Percentiles rank a stretch among this genome's conserved stretches.
These are phyloP conservation scores for Coemansia javaensis DNA, from an alignment of 192 early-diverging fungal genomes.

Conservation along the genomic window DNA sequence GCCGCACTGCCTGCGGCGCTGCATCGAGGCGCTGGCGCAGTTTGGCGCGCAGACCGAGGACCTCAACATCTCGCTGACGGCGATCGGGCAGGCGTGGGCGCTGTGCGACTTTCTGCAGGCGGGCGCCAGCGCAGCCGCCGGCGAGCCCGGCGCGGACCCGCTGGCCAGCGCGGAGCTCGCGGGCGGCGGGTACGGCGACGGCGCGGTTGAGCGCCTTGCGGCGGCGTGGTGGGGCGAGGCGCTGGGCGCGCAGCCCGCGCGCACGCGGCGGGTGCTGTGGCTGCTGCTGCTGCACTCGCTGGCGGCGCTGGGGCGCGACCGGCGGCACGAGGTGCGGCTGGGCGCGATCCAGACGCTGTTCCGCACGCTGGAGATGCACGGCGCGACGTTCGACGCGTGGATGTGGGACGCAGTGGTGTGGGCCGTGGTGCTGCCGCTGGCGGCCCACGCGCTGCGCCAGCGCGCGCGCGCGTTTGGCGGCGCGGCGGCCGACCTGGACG, in stretches of 20 bases:
- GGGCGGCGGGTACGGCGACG: conserved; percentile 1
- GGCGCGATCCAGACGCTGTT: conserved; percentile 93
- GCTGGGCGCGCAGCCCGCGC: conserved; percentile 1
- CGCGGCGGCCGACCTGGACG: conserved; percentile 6
- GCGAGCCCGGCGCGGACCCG: not conserved
- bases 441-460: conserved; percentile 12
- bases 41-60: conserved; percentile 85
- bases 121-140: conserved; percentile 5
- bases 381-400: conserved; percentile 60
- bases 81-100: conserved; percentile 88
- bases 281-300: conserved; percentile 82
- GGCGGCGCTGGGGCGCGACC: conserved; percentile 76
- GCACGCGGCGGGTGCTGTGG: conserved; percentile 68
- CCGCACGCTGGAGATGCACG: conserved; percentile 89
- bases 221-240: conserved; percentile 21
- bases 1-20: conserved; percentile 69
- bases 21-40: conserved; percentile 71
- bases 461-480: conserved; percentile 17
- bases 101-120: conserved; percentile 85
- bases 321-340: conserved; percentile 85
- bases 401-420: conserved; percentile 84
- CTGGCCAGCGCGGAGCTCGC: conserved; percentile 8
- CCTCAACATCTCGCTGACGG: conserved; percentile 91
- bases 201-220: conserved; percentile 1
- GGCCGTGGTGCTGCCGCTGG: conserved; percentile 79